These are phyloP conservation scores for Candida stauntonica DNA, from an alignment of 805 yeast species.

Conservation along the genomic window DNA sequence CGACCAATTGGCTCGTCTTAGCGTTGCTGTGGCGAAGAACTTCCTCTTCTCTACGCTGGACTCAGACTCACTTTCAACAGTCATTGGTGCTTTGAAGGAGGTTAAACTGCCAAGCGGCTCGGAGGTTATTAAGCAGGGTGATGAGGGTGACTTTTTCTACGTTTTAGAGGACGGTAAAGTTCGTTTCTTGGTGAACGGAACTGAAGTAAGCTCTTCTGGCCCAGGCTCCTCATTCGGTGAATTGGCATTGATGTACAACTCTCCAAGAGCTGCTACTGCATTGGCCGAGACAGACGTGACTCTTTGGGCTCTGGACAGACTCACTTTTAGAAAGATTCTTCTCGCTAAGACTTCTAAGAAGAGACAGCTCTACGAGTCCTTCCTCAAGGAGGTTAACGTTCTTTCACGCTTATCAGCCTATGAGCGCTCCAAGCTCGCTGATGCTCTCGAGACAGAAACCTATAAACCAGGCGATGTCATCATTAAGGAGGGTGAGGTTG, in stretches of 20 bases:
- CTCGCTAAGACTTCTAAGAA: slow-evolving; percentile 87
- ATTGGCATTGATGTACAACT: slow-evolving; percentile 93
- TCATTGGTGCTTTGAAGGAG: slow-evolving; percentile 80
- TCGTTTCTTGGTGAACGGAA: slow-evolving; percentile 64
- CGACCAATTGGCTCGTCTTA: slow-evolving; percentile 64
- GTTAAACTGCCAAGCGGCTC: slow-evolving; percentile 54
- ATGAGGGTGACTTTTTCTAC: slow-evolving; percentile 90
- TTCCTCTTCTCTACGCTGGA: slow-evolving; percentile 84
- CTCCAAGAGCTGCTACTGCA: slow-evolving; percentile 97
- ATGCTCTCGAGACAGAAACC: slow-evolving; percentile 79
- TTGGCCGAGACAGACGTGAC: slow-evolving; percentile 64
- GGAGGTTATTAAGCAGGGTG: slow-evolving; percentile 83
- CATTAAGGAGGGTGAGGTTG: slow-evolving; percentile 81
- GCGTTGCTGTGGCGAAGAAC: slow-evolving; percentile 69
- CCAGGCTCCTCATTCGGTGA: slow-evolving; percentile 95
- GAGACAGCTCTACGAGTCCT: slow-evolving; percentile 85
- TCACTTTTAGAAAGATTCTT: slow-evolving; percentile 87
- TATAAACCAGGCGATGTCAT: slow-evolving; percentile 70
- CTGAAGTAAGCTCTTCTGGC: slow-evolving; percentile 68
- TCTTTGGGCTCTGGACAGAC: slow-evolving; percentile 90
- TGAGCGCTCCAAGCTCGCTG: slow-evolving; percentile 89
- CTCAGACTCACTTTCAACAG: slow-evolving; percentile 67
- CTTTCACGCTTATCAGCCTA: slow-evolving; percentile 66
- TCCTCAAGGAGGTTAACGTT: slow-evolving; percentile 82
- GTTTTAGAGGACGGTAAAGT: slow-evolving; percentile 82